Percentiles rank a stretch among this genome's conserved stretches.
phyloP scores from a whole-genome alignment of 1,284 basidiomycete species.

The Boletellus dicymbophilus region DNA sequence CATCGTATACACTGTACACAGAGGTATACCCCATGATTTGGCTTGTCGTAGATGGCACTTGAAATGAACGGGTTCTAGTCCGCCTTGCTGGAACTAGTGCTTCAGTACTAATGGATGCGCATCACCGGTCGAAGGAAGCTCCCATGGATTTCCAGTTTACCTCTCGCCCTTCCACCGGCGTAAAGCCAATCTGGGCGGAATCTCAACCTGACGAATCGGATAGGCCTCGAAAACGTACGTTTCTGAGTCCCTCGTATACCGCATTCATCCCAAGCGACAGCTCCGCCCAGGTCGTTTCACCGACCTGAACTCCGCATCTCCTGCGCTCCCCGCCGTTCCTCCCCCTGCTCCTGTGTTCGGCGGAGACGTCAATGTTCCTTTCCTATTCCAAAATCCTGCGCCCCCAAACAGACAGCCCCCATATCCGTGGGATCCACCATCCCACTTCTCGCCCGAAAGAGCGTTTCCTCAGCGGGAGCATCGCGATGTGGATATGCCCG shows the following conservation, averaged over 20 bases:
- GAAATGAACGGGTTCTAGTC: too few relatives aligned
- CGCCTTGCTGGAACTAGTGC: too few relatives aligned
- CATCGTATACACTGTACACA: too few relatives aligned
- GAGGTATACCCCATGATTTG: too few relatives aligned
- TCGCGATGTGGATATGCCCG: slow-evolving; percentile 72
- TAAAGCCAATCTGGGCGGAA: slow-evolving; percentile 59
- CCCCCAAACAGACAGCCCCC: slow-evolving; percentile 45
- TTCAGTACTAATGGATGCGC: slow-evolving; percentile 36
- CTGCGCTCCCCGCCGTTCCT: slow-evolving; percentile 43
- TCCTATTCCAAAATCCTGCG: slow-evolving; percentile 64
- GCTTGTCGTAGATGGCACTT: too few relatives aligned
- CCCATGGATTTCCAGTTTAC: slow-evolving; percentile 83
- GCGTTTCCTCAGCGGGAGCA: slow-evolving; percentile 59
- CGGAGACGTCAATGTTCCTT: slow-evolving; percentile 62
- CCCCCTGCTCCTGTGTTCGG: slow-evolving; percentile 57
- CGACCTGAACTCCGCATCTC: slow-evolving; percentile 47
- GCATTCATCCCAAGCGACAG: slow-evolving; percentile 10
- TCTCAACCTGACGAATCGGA: slow-evolving; percentile 42
- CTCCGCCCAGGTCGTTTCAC: slow-evolving; percentile 53
- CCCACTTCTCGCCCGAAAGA: slow-evolving; percentile 56
- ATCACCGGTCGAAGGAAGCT: slow-evolving; percentile 63
- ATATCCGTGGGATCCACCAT: slow-evolving; percentile 65
- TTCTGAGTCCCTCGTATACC: slow-evolving; percentile 25
- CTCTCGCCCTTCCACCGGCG: slow-evolving; percentile 46
- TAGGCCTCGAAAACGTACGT: slow-evolving; percentile 69